Base-by-base conservation (phyloP, 2,329 filamentous ascomycete genomes). In the Colletotrichum somersetense region DNA sequence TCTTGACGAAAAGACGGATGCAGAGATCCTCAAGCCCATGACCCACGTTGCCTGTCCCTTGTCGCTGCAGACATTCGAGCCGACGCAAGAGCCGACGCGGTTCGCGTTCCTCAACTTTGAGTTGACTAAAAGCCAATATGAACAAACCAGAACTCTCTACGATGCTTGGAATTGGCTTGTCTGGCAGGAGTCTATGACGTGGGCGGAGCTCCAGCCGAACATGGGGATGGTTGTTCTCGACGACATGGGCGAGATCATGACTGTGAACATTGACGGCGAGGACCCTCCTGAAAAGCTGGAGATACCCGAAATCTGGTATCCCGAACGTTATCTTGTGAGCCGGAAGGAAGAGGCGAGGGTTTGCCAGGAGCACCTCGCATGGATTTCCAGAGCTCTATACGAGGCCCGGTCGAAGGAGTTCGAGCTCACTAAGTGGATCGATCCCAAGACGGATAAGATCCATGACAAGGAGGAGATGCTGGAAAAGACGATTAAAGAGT, bases 281-380 rank as follows among this genome's bases (percentile, higher is more conserved):
- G 85, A 83, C 2, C 80, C 84, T 5, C 76, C 79, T 10, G 83
- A 83, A 56, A 81, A 81, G 3, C 80, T 88, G 53, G 85, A 88
- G 4, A 84, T 90, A 44, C 88, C 88, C 7, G 78, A 80, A 53
- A 79, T 85, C 16, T 84, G 89, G 73, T 89, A 88, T 74, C 84
- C 86, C 1, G 88, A 89, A 77, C 84, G 83, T n/a, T 90, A 89
- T 69, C 77, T 88, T 63, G 79, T 81, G 59, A 78, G 75, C 14
- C 83, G 84, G 18, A 85, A 83, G 66, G 80, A 85, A 14, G 83
- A 86, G 64, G 85, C 87, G 18, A 73, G 83, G 11, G 80, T 82
- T 10, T 86, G 89, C 53, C 84, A 85, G 71, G 74, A 75, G 62
- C 69, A 81, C 75, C 75, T 79, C n/a, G 73, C 70, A 4, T 75